A percentile compares a stretch with the other conserved stretches of the same genome.
Evolutionary conservation across 2,329 filamentous ascomycete species (phyloP).

Genomic region (Aspergillus arachidicola): DNA sequence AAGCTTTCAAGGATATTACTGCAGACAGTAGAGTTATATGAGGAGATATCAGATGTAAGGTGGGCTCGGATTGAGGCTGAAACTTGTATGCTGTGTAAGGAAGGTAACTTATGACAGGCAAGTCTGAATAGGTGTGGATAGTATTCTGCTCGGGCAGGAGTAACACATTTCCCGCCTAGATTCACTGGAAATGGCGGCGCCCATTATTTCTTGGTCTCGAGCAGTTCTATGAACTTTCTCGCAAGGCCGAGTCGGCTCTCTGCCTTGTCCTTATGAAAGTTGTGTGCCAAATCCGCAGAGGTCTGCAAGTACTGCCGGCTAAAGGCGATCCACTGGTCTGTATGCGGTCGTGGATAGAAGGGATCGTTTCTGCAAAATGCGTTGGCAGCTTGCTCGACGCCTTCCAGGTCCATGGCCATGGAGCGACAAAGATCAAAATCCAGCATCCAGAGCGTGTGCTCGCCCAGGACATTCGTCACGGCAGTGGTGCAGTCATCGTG

Average conservation of each 20-base stretch:
- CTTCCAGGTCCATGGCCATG: slow-evolving; percentile 43
- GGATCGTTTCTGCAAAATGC: slow-evolving; percentile 56
- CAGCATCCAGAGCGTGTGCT: slow-evolving; percentile 49
- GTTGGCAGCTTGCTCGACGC: slow-evolving; percentile 45
- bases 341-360: slow-evolving; percentile 50
- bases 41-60: too few relatives aligned
- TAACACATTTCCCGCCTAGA: too few relatives aligned
- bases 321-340: slow-evolving; percentile 31
- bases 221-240: neutral
- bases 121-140: too few relatives aligned
- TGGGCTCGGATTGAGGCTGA: too few relatives aligned
- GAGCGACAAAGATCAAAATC: slow-evolving; percentile 51
- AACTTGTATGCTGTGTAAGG: too few relatives aligned
- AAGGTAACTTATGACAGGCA: too few relatives aligned
- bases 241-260: neutral
- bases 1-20: too few relatives aligned
- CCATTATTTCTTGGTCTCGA: too few relatives aligned
- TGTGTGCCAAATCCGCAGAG: neutral
- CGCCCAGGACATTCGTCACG: slow-evolving; percentile 27
- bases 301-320: slow-evolving; percentile 27
- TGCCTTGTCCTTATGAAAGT: neutral
- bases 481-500: neutral
- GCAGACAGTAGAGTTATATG: too few relatives aligned
- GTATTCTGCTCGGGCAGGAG: too few relatives aligned
- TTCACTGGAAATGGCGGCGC: too few relatives aligned